Evolutionary conservation across 2,329 filamentous ascomycete species (phyloP).

Genomic region (Ophiostoma sp.): DNA sequence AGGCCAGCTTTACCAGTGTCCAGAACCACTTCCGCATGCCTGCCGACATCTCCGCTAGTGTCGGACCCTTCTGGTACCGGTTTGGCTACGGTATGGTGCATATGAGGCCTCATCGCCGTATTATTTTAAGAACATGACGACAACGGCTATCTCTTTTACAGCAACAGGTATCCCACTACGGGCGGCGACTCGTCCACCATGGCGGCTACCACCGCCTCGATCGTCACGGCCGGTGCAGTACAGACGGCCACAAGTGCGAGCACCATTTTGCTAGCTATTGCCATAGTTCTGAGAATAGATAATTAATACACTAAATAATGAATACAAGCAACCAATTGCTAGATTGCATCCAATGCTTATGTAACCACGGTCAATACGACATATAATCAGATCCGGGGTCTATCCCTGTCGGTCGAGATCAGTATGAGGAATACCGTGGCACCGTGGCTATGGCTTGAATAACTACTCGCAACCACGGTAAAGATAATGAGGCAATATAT

Average conservation of each 20-base stretch:
- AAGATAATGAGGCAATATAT: not conserved
- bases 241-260: not conserved
- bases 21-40: conserved; percentile 14
- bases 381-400: not conserved
- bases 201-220: not conserved
- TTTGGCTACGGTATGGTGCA: not conserved
- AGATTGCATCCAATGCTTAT: not conserved
- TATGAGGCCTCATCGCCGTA: not conserved
- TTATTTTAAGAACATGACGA: not conserved
- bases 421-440: not conserved
- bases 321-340: not conserved
- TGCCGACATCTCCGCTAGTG: not conserved
- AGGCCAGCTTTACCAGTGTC: conserved; percentile 11
- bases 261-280: not conserved
- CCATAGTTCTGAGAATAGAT: not conserved
- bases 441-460: not conserved
- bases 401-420: not conserved
- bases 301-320: not conserved
- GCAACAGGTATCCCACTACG: not conserved
- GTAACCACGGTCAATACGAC: not conserved
- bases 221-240: not conserved
- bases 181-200: not conserved
- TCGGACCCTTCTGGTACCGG: not conserved
- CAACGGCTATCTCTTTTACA: not conserved
- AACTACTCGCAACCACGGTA: too few relatives aligned